Percentiles rank a stretch among this genome's conserved stretches.
These are phyloP conservation scores for Rhododendron henanense DNA, from an alignment of 148 eudicot genomes.

Conservation along the genomic window DNA sequence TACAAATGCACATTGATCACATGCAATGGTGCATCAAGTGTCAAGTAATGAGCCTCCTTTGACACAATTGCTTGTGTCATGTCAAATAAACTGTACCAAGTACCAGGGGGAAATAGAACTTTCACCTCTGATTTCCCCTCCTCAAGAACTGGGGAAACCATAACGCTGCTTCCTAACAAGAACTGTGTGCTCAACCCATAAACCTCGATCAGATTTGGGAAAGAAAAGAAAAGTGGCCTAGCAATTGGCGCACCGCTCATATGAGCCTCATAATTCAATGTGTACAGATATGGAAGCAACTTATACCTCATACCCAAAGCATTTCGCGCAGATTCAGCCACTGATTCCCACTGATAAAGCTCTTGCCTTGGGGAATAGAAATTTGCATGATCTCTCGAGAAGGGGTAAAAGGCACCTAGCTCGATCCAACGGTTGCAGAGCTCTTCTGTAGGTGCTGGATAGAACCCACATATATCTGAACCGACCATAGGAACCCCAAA, in stretches of 20 bases:
- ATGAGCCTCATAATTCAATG: conserved; percentile 87
- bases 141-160: conserved; percentile 89
- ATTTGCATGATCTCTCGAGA: conserved; percentile 95
- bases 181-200: conserved; percentile 88
- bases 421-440: conserved; percentile 98
- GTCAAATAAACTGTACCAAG: conserved; percentile 84
- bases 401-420: conserved; percentile 92
- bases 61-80: conserved; percentile 57
- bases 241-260: conserved; percentile 83
- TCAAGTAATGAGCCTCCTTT: conserved; percentile 36
- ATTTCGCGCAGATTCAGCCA: conserved; percentile 84
- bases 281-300: conserved; percentile 83
- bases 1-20: conserved; percentile 74
- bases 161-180: conserved; percentile 71
- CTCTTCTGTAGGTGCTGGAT: conserved; percentile 87
- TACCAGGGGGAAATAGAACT: conserved; percentile 78
- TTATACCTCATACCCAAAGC: conserved; percentile 94
- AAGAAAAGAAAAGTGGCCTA: conserved; percentile 82
- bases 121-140: conserved; percentile 55
- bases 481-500: conserved; percentile 99
- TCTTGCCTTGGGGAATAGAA: conserved; percentile 90
- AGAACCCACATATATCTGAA: conserved; percentile 92
- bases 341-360: conserved; percentile 88
- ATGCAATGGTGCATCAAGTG: conserved; percentile 74
- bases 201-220: conserved; percentile 48